Percentiles rank a stretch among this genome's conserved stretches.
Evolutionary conservation across 306 rosid genomes (phyloP).

Genomic region (Cicer arietinum): DNA sequence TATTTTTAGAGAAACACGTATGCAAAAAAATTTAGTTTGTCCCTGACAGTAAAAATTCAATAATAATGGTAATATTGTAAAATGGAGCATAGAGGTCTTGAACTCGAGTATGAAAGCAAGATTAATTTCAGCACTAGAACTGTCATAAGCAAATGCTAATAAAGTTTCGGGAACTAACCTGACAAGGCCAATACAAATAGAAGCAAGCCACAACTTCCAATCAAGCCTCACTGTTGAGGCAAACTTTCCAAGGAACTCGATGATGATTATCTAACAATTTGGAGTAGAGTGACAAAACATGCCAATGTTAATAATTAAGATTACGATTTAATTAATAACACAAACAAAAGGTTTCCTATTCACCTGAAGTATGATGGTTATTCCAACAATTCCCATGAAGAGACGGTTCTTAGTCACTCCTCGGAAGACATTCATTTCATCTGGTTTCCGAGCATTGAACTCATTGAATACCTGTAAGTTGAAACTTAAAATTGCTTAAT

Average conservation of each 20-base stretch:
- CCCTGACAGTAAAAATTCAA: neutral
- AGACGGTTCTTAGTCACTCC: conserved; percentile 87
- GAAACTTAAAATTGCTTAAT: conserved; percentile 9
- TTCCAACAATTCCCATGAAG: conserved; percentile 76
- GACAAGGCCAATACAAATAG: conserved; percentile 59
- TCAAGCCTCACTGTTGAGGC: conserved; percentile 69
- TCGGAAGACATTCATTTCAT: conserved; percentile 73
- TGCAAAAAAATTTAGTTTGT: neutral
- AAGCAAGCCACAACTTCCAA: conserved; percentile 73
- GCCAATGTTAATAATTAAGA: conserved; percentile 21
- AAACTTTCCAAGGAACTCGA: conserved; percentile 89
- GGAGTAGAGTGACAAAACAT: conserved; percentile 25
- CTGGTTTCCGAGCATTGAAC: conserved; percentile 97
- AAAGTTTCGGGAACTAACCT: conserved; percentile 58
- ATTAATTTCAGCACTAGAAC: conserved; percentile 7
- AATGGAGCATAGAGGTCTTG: conserved; percentile 19
- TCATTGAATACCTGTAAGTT: conserved; percentile 80
- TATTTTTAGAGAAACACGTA: conserved; percentile 1
- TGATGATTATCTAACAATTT: conserved; percentile 69
- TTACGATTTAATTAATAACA: neutral
- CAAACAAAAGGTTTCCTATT: conserved; percentile 23
- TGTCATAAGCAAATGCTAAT: conserved; percentile 26
- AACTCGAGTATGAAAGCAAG: conserved; percentile 27
- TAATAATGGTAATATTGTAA: neutral
- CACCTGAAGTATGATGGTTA: conserved; percentile 79